These are phyloP conservation scores for Volutella citrinella DNA, from an alignment of 2,329 filamentous ascomycete species.

Conservation along the genomic window DNA sequence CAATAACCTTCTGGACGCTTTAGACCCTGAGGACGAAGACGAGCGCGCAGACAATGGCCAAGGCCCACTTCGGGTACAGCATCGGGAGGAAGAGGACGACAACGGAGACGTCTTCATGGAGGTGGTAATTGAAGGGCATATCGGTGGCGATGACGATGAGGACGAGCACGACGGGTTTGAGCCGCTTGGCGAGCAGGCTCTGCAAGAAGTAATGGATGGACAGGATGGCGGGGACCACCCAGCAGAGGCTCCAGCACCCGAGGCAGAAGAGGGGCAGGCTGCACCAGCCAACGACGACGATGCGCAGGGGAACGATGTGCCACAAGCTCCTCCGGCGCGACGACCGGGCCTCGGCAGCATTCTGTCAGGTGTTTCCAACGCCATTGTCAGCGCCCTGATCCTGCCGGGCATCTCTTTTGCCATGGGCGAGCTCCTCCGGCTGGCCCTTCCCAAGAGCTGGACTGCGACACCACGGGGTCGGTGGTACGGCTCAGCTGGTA, in stretches of 20 bases:
- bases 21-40: constrained; percentile 33
- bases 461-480: constrained; percentile 40
- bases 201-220: neutral
- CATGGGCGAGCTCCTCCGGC: constrained; percentile 72
- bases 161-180: no score
- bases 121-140: constrained; percentile 32
- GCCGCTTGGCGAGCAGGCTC: neutral
- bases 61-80: constrained; percentile 14
- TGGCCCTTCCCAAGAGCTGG: constrained; percentile 66
- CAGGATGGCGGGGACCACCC: constrained; percentile 1
- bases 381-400: constrained; percentile 58
- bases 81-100: constrained; percentile 18
- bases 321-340: constrained; percentile 32
- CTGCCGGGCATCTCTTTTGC: constrained; percentile 79
- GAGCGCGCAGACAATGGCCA: constrained; percentile 17
- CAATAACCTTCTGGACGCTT: constrained; percentile 34
- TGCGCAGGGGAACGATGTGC: constrained; percentile 29
- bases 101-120: constrained; percentile 32
- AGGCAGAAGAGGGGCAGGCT: neutral
- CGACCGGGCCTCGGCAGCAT: constrained; percentile 33
- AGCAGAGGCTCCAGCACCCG: constrained; percentile 4
- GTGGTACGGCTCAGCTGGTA: constrained; percentile 19
- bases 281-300: constrained; percentile 2
- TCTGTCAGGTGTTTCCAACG: constrained; percentile 44
- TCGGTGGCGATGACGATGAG: constrained; percentile 13